Evolutionary conservation across 2,329 filamentous ascomycete species (phyloP).

Genomic region (Arthrinium puccinioides): DNA sequence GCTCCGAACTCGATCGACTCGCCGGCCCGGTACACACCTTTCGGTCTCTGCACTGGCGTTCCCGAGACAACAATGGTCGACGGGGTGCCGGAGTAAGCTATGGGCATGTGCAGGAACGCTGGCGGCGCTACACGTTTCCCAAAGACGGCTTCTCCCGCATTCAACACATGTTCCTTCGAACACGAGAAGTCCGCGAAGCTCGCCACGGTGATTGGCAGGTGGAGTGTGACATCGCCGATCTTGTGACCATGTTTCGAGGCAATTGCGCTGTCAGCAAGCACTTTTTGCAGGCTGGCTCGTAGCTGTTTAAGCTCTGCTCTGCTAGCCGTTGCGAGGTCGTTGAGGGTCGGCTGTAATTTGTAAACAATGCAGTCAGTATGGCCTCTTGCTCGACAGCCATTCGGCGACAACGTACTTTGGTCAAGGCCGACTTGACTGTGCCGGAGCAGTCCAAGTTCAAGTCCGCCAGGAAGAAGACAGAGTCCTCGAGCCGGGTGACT

Average conservation of each 20-base stretch:
- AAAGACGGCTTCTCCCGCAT: slow-evolving; percentile 28
- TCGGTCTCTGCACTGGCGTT: slow-evolving; percentile 16
- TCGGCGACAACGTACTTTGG: slow-evolving; percentile 7
- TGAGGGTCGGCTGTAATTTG: slow-evolving; percentile 11
- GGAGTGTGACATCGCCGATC: slow-evolving; percentile 34
- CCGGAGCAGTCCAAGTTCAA: slow-evolving; percentile 20
- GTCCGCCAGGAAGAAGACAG: slow-evolving; percentile 43
- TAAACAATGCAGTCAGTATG: slow-evolving; percentile 4
- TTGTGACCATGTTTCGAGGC: slow-evolving; percentile 17
- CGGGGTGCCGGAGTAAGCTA: slow-evolving; percentile 12
- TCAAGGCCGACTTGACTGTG: slow-evolving; percentile 7
- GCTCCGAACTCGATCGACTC: slow-evolving; percentile 14
- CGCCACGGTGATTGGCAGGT: slow-evolving; percentile 46
- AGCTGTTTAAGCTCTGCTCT: slow-evolving; percentile 12
- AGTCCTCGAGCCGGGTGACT: slow-evolving; percentile 42
- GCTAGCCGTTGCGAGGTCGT: slow-evolving; percentile 9
- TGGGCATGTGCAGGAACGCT: slow-evolving; percentile 11
- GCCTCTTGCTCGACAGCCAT: not conserved
- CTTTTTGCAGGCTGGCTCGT: slow-evolving; percentile 9
- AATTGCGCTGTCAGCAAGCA: slow-evolving; percentile 8
- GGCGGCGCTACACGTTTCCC: slow-evolving; percentile 12
- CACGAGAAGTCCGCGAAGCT: slow-evolving; percentile 55
- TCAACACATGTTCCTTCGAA: slow-evolving; percentile 43
- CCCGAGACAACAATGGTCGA: slow-evolving; percentile 17
- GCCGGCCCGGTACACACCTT: slow-evolving; percentile 10